Conservation (phyloP, 305 asterid genomes). For the Galium porrigens region DNA sequence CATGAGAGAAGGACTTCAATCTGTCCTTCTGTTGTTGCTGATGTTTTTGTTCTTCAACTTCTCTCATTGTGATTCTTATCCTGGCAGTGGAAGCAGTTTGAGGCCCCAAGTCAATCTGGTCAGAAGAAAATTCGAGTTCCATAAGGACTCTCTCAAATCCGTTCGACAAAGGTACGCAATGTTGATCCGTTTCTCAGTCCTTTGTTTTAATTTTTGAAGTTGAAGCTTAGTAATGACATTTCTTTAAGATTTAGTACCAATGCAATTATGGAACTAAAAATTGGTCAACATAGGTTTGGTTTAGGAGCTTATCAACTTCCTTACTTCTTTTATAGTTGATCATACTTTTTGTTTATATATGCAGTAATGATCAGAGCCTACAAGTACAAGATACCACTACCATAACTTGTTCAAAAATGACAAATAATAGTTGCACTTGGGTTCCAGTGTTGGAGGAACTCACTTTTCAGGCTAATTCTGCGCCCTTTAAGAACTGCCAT, state of each 20-base stretch:
- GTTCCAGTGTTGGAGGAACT: constrained; percentile 43
- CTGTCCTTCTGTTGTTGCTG: constrained; percentile 6
- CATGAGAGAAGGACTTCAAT: constrained; percentile 3
- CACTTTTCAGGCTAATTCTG: constrained; percentile 54
- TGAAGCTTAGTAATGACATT: not conserved
- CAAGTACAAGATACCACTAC: constrained; percentile 13
- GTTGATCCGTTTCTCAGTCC: not conserved
- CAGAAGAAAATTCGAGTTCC: not conserved
- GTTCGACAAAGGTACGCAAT: not conserved
- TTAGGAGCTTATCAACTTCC: not conserved
- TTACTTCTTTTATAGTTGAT: not conserved
- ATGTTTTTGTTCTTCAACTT: constrained; percentile 3
- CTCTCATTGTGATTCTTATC: not conserved
- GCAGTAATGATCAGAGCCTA: constrained; percentile 26
- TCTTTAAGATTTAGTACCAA: not conserved
- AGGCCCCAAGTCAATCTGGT: not conserved
- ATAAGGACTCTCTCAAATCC: not conserved
- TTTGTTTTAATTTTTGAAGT: not conserved
- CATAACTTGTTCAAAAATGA: constrained; percentile 24
- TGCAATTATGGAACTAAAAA: not conserved
- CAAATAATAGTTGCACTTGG: constrained; percentile 34
- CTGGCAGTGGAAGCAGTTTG: not conserved
- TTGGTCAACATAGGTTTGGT: not conserved
- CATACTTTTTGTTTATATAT: constrained; percentile 8
- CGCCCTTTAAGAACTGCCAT: constrained; percentile 68